A percentile compares a stretch with the other conserved stretches of the same genome.
These are phyloP conservation scores for Wickerhamiella kazuoi DNA, from an alignment of 805 yeast genomes.

Conservation along the genomic window DNA sequence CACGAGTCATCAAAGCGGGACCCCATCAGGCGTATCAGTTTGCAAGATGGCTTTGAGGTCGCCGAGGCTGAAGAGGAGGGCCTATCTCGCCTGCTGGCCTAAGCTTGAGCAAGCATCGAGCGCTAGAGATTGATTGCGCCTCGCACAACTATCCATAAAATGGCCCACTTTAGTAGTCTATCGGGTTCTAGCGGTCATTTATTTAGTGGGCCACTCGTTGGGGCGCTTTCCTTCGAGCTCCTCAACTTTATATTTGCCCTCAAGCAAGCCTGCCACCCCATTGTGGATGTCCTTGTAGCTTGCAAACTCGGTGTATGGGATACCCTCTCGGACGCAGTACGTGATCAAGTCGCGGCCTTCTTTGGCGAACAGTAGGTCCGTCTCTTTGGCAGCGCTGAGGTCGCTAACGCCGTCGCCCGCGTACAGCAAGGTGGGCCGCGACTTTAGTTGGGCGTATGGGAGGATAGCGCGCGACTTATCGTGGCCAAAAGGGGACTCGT, in stretches of 20 bases:
- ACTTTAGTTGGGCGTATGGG: slow-evolving; percentile 22
- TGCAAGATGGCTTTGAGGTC: slow-evolving; percentile 74
- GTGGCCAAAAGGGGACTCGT: slow-evolving; percentile 82
- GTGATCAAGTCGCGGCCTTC: slow-evolving; percentile 77
- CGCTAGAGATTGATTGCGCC: no score
- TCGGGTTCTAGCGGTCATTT: no score
- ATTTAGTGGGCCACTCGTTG: background rate
- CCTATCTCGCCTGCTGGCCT: slow-evolving; percentile 2
- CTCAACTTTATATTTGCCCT: slow-evolving; percentile 21
- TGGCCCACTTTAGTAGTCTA: no score
- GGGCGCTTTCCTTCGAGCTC: slow-evolving; percentile 3
- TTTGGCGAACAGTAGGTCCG: slow-evolving; percentile 85
- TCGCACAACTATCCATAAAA: no score
- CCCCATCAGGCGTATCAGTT: slow-evolving; percentile 55
- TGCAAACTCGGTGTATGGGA: slow-evolving; percentile 73
- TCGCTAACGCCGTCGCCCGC: slow-evolving; percentile 98
- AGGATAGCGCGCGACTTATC: slow-evolving; percentile 76
- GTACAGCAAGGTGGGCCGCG: slow-evolving; percentile 59
- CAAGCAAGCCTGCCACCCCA: slow-evolving; percentile 39
- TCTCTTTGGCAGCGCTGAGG: slow-evolving; percentile 84
- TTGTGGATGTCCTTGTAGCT: slow-evolving; percentile 55
- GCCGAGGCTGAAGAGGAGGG: slow-evolving; percentile 44
- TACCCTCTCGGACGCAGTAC: slow-evolving; percentile 60
- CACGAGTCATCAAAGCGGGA: slow-evolving; percentile 72
- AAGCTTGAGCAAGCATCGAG: no score